These are phyloP conservation scores for Primulina eburnea DNA, from an alignment of 257 asterid genomes.

Conservation along the genomic window DNA sequence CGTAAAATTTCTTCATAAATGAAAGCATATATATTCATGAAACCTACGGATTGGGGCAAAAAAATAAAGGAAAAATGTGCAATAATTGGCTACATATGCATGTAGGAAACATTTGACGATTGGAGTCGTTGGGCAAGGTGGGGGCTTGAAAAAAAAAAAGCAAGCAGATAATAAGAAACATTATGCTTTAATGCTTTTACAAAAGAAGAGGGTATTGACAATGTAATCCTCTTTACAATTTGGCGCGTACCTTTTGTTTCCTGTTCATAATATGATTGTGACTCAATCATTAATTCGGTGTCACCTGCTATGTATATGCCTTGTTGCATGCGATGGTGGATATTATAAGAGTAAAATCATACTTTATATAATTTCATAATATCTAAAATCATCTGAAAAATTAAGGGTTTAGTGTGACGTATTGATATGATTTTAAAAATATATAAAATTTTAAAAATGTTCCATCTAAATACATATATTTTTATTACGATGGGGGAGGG, in stretches of 20 bases:
- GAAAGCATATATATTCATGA: too few relatives aligned
- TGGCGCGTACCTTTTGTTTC: conserved; percentile 35
- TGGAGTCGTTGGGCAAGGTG: too few relatives aligned
- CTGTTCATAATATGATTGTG: conserved; percentile 12
- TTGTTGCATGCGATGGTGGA: background rate
- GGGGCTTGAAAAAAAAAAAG: background rate
- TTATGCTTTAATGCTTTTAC: conserved; percentile 49
- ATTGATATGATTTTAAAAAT: too few relatives aligned
- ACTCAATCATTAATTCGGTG: background rate
- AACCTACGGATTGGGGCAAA: too few relatives aligned
- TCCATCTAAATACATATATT: too few relatives aligned
- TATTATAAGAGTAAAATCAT: too few relatives aligned
- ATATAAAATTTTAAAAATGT: too few relatives aligned
- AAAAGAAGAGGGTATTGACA: conserved; percentile 29
- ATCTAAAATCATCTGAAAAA: too few relatives aligned
- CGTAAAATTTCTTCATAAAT: too few relatives aligned
- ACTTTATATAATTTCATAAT: too few relatives aligned
- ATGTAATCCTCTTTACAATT: conserved; percentile 50
- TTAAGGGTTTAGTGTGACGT: too few relatives aligned
- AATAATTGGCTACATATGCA: background rate
- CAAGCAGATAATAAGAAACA: conserved; percentile 18
- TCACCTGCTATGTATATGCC: background rate
- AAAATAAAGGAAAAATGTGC: background rate
- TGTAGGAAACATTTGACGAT: background rate
- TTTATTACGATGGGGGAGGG: too few relatives aligned